These are phyloP conservation scores for Hymenoscyphus infarciens DNA, from an alignment of 2,329 filamentous ascomycete genomes.

Conservation along the genomic window DNA sequence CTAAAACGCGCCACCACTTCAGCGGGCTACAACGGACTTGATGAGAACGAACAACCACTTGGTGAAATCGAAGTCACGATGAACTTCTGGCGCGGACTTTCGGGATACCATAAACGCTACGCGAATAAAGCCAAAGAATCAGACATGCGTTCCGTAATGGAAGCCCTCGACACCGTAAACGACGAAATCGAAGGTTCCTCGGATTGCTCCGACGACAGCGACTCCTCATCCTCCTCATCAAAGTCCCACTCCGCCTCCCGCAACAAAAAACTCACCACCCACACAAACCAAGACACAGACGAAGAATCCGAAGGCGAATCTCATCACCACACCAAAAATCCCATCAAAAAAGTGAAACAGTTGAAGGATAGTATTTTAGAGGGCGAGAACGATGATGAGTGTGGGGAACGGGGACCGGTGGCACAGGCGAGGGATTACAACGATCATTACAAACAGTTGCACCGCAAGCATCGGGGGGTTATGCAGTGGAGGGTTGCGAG, in stretches of 20 bases:
- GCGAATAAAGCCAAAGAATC: constrained; percentile 48
- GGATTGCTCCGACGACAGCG: constrained; percentile 5
- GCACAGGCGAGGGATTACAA: constrained; percentile 58
- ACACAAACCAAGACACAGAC: constrained; percentile 4
- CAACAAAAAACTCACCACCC: neutral
- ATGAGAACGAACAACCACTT: constrained; percentile 50
- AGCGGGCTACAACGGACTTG: constrained; percentile 29
- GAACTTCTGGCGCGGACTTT: constrained; percentile 55
- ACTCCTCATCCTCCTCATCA: constrained; percentile 14
- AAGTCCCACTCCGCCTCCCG: neutral
- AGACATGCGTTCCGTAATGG: constrained; percentile 57
- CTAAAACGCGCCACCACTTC: constrained; percentile 52
- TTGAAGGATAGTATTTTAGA: constrained; percentile 32
- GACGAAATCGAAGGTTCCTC: constrained; percentile 45
- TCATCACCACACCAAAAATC: constrained; percentile 16
- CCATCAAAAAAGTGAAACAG: constrained; percentile 21
- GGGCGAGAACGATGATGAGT: constrained; percentile 40
- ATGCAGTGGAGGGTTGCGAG: constrained; percentile 66
- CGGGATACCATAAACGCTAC: constrained; percentile 47
- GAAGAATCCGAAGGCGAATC: neutral
- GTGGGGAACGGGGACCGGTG: constrained; percentile 44
- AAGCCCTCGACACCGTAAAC: constrained; percentile 58
- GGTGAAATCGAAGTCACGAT: constrained; percentile 56
- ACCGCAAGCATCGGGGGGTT: constrained; percentile 62
- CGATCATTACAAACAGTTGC: constrained; percentile 54